These are phyloP conservation scores for Rhodosporidiobolus sp. DNA, from an alignment of 768 basidiomycete species.

Conservation along the genomic window DNA sequence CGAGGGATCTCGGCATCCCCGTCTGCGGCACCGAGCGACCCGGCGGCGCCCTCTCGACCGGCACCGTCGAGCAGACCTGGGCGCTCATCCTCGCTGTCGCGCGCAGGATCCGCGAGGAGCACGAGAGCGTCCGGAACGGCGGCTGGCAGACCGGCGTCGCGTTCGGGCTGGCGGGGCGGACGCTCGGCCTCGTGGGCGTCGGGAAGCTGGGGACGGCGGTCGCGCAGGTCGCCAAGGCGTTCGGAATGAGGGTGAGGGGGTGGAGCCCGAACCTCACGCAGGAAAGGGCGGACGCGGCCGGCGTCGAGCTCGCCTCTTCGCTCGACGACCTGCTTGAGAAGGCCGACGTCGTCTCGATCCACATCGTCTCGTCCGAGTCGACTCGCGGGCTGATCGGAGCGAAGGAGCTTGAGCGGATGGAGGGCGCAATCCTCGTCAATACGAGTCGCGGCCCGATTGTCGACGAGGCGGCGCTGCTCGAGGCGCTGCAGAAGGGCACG, in stretches of 20 bases:
- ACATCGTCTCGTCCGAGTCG: conserved; percentile 58
- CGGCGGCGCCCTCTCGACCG: conserved; percentile 38
- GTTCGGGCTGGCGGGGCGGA: conserved; percentile 57
- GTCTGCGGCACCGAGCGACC: conserved; percentile 56
- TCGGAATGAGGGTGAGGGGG: conserved; percentile 60
- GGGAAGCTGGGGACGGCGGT: conserved; percentile 59
- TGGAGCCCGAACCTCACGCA: conserved; percentile 67
- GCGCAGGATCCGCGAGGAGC: conserved; percentile 56
- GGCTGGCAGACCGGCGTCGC: conserved; percentile 61
- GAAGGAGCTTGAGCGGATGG: conserved; percentile 58
- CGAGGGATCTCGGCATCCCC: conserved; percentile 55
- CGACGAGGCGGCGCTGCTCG: conserved; percentile 59
- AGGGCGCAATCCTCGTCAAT: conserved; percentile 63
- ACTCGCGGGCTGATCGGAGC: conserved; percentile 57
- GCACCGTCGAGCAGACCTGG: conserved; percentile 65
- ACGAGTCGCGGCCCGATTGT: conserved; percentile 66
- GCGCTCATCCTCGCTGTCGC: conserved; percentile 59
- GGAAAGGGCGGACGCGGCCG: conserved; percentile 58
- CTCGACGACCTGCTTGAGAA: conserved; percentile 59
- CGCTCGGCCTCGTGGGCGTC: conserved; percentile 62
- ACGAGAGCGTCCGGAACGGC: conserved; percentile 54
- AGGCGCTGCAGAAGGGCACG: conserved; percentile 53
- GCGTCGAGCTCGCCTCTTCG: conserved; percentile 55
- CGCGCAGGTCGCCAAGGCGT: conserved; percentile 59
- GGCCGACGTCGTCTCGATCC: conserved; percentile 63